A percentile compares a stretch with the other conserved stretches of the same genome.
Evolutionary conservation across 2,329 filamentous ascomycete genomes (phyloP).

Genomic region (Geosmithia flava): DNA sequence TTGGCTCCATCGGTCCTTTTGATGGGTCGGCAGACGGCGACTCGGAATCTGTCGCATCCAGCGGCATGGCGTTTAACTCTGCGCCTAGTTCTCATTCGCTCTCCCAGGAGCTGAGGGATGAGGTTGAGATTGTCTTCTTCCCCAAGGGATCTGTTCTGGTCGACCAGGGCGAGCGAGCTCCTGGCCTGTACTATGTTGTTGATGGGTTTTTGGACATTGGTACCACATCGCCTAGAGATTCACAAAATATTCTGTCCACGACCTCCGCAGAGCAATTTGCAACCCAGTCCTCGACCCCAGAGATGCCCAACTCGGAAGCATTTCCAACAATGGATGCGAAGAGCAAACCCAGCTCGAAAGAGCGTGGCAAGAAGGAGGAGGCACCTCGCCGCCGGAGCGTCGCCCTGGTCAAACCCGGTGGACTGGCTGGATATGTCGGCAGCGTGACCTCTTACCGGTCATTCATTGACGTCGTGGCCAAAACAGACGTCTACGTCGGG

Average conservation of each 20-base stretch:
- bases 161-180: conserved; percentile 93
- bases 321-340: conserved; percentile 10
- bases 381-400: conserved; percentile 49
- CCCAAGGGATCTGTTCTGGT: conserved; percentile 89
- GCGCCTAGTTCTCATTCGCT: conserved; percentile 54
- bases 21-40: conserved; percentile 68
- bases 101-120: conserved; percentile 72
- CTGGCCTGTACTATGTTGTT: conserved; percentile 92
- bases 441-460: conserved; percentile 91
- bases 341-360: conserved; percentile 7
- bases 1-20: conserved; percentile 81
- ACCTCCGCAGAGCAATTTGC: conserved; percentile 9
- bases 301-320: conserved; percentile 13
- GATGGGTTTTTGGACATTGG: conserved; percentile 95
- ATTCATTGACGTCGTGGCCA: conserved; percentile 92
- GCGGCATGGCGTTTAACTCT: conserved; percentile 46
- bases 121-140: conserved; percentile 95
- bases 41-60: conserved; percentile 71
- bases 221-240: conserved; percentile 36
- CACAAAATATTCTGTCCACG: conserved; percentile 18
- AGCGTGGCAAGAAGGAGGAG: conserved; percentile 30
- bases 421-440: conserved; percentile 86
- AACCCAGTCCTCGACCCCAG: neutral
- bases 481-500: conserved; percentile 96
- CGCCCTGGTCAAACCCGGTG: conserved; percentile 87